Conservation (phyloP, 2,329 filamentous ascomycete genomes). For the Chrysosporium queenslandicum region DNA sequence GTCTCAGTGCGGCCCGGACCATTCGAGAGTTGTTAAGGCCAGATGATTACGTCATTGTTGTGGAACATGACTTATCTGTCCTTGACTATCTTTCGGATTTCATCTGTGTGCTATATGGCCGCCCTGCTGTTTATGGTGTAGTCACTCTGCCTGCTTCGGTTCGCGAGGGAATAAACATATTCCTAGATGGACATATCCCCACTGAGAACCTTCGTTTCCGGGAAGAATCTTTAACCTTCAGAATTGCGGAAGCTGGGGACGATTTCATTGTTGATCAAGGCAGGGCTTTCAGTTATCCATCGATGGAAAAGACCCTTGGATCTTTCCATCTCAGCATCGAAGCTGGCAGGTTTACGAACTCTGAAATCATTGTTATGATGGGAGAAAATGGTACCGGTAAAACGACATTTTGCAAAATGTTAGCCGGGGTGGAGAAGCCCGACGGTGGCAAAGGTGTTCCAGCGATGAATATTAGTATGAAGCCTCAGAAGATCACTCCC, state of each 20-base stretch:
- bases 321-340: slow-evolving; percentile 78
- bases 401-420: slow-evolving; percentile 94
- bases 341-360: slow-evolving; percentile 82
- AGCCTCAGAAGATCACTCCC: slow-evolving; percentile 97
- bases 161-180: slow-evolving; percentile 98
- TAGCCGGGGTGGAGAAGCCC: slow-evolving; percentile 87
- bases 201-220: slow-evolving; percentile 98
- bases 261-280: slow-evolving; percentile 77
- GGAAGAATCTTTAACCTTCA: slow-evolving; percentile 92
- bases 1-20: slow-evolving; percentile 80
- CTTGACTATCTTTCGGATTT: slow-evolving; percentile 98
- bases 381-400: slow-evolving; percentile 99
- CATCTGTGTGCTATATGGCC: slow-evolving; percentile 92
- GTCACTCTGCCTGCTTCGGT: slow-evolving; percentile 93
- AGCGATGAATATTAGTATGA: slow-evolving; percentile 96
- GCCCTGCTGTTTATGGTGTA: slow-evolving; percentile 92
- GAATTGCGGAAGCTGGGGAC: slow-evolving; percentile 78
- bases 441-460: slow-evolving; percentile 70
- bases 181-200: slow-evolving; percentile 94
- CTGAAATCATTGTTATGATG: slow-evolving; percentile 99
- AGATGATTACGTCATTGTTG: slow-evolving; percentile 93
- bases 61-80: slow-evolving; percentile 98
- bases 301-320: slow-evolving; percentile 87
- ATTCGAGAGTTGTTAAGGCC: slow-evolving; percentile 83
- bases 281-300: slow-evolving; percentile 76